phyloP scores from a whole-genome alignment of 495 filamentous ascomycete genomes.

The Thozetella sp. region DNA sequence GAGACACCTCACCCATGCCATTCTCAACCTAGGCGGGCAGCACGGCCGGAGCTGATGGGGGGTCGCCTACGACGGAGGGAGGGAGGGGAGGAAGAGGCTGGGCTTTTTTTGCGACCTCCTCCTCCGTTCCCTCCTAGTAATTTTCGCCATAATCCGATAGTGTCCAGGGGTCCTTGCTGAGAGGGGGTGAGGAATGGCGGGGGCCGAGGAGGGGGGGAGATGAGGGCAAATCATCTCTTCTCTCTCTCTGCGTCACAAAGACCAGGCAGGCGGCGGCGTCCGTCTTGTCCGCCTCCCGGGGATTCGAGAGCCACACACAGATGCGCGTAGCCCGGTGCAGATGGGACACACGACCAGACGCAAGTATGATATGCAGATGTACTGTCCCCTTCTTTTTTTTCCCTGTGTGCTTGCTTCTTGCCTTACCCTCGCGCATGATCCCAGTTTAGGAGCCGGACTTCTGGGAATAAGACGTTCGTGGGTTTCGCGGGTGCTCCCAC shows the following conservation, averaged over 20 bases:
- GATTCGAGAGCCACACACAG: neutral
- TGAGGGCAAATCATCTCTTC: too few species aligned
- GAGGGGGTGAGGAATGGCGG: too few species aligned
- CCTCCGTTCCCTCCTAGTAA: too few species aligned
- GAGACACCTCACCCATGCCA: neutral
- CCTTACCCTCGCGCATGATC: neutral
- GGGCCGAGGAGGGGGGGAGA: too few species aligned
- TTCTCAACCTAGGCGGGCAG: neutral
- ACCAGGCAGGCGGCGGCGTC: neutral
- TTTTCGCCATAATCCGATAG: too few species aligned
- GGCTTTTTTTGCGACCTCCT: too few species aligned
- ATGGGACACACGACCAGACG: slow-evolving; percentile 15
- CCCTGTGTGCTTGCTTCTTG: neutral
- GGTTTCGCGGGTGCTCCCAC: neutral
- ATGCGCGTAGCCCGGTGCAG: slow-evolving; percentile 1
- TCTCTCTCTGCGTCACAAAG: too few species aligned
- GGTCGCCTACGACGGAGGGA: neutral
- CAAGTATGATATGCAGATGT: slow-evolving; percentile 29
- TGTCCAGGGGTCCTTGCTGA: neutral
- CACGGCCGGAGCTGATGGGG: neutral
- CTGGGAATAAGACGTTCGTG: neutral
- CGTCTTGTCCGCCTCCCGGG: neutral
- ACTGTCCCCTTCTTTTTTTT: slow-evolving; percentile 5
- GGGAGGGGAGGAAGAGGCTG: too few species aligned
- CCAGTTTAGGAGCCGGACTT: neutral